Percentiles rank a stretch among this genome's conserved stretches.
phyloP scores from a whole-genome alignment of 1,284 basidiomycete genomes.

The Trichosporon inkin region DNA sequence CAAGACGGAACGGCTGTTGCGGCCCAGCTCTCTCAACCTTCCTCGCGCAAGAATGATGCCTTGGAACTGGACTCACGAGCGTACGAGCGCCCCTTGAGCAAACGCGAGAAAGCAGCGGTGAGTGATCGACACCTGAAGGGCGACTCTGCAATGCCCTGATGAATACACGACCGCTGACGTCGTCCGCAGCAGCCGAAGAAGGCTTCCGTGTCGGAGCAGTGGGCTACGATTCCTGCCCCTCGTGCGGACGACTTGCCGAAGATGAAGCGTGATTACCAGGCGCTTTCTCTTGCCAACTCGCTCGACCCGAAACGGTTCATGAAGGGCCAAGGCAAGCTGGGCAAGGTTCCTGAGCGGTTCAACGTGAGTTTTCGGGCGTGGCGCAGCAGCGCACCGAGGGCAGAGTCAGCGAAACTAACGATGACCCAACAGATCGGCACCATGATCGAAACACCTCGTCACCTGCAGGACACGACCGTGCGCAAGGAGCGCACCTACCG shows the following conservation, averaged over 20 bases:
- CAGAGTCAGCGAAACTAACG: not conserved
- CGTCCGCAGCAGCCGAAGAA: slow-evolving; percentile 55
- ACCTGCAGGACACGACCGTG: slow-evolving; percentile 67
- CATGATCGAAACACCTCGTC: slow-evolving; percentile 68
- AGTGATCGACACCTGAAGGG: slow-evolving; percentile 15
- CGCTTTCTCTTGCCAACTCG: slow-evolving; percentile 81
- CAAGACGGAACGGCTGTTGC: slow-evolving; percentile 33
- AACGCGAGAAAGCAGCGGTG: slow-evolving; percentile 43
- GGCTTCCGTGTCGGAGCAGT: slow-evolving; percentile 72
- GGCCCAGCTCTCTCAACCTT: slow-evolving; percentile 12
- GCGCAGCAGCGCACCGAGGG: not conserved
- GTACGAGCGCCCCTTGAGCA: slow-evolving; percentile 52
- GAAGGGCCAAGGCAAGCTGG: slow-evolving; percentile 71
- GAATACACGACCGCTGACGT: not conserved
- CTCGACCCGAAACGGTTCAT: slow-evolving; percentile 97
- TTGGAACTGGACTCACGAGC: slow-evolving; percentile 46
- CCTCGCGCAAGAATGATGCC: slow-evolving; percentile 17
- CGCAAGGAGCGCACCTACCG: slow-evolving; percentile 76
- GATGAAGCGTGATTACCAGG: slow-evolving; percentile 86
- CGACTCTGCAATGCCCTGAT: not conserved
- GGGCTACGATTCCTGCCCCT: slow-evolving; percentile 89
- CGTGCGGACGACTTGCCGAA: slow-evolving; percentile 72
- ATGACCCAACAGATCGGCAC: slow-evolving; percentile 69
- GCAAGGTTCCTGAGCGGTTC: slow-evolving; percentile 77
- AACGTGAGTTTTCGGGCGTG: slow-evolving; percentile 58